Conservation (phyloP, 306 rosid genomes). For the Quercus variabilis region DNA sequence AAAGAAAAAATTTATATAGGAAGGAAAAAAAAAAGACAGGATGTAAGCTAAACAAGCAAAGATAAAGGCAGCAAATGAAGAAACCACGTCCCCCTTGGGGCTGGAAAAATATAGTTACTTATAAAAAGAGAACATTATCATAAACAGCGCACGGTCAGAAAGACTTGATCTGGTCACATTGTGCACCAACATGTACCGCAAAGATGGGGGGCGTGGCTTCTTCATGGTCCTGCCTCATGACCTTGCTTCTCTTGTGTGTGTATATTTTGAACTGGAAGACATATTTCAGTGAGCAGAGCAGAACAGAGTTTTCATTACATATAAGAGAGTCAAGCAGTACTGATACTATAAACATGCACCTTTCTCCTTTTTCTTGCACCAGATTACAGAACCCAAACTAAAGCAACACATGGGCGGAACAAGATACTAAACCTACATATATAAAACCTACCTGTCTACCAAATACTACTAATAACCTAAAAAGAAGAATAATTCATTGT, state of each 20-base stretch:
- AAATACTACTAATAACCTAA: slow-evolving; percentile 58
- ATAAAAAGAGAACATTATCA: background rate
- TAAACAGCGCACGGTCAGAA: background rate
- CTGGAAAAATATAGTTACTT: background rate
- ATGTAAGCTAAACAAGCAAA: slow-evolving; percentile 6
- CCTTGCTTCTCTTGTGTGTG: slow-evolving; percentile 5
- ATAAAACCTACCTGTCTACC: slow-evolving; percentile 55
- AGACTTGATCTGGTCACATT: background rate
- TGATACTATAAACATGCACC: slow-evolving; percentile 59
- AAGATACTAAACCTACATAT: slow-evolving; percentile 54
- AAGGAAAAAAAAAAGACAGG: background rate
- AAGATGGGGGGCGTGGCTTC: slow-evolving; percentile 9
- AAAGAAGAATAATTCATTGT: slow-evolving; percentile 62
- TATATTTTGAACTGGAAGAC: slow-evolving; percentile 25
- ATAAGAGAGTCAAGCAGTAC: slow-evolving; percentile 25
- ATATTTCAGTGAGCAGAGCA: slow-evolving; percentile 17
- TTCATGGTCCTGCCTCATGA: slow-evolving; percentile 16
- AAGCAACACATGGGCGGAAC: slow-evolving; percentile 43
- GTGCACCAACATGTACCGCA: slow-evolving; percentile 4
- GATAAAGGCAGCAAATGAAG: slow-evolving; percentile 21
- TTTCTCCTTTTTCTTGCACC: slow-evolving; percentile 30
- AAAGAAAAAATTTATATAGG: background rate
- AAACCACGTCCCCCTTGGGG: background rate
- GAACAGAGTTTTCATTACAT: slow-evolving; percentile 40
- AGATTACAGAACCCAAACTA: slow-evolving; percentile 55